Evolutionary conservation across 768 basidiomycete genomes (phyloP).

Genomic region (Auricularia heimuer): DNA sequence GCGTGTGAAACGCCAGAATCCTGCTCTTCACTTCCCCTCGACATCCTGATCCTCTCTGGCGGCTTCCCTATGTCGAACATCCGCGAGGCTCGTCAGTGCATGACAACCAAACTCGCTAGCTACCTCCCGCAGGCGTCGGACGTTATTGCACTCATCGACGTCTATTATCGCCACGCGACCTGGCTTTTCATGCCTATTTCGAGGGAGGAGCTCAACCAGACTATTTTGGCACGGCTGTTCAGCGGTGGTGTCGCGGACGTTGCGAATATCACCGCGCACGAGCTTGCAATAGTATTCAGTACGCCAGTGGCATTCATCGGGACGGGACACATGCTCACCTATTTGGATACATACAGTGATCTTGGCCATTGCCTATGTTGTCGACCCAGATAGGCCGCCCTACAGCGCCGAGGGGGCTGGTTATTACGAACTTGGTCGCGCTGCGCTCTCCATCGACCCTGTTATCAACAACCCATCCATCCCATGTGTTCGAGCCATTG

Average conservation of each 20-base stretch:
- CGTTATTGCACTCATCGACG: neutral
- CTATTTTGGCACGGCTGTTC: slow-evolving; percentile 33
- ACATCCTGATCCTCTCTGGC: neutral
- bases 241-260: neutral
- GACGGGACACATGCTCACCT: too few relatives aligned
- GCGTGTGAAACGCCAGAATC: neutral
- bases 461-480: neutral
- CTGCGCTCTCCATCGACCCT: neutral
- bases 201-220: neutral
- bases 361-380: slow-evolving; percentile 6
- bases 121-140: slow-evolving; percentile 4
- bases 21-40: neutral
- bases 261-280: neutral
- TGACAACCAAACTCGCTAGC: slow-evolving; percentile 18
- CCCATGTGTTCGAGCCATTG: neutral
- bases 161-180: neutral
- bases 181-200: neutral
- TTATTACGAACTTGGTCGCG: neutral
- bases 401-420: neutral
- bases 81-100: slow-evolving; percentile 15
- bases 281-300: slow-evolving; percentile 50
- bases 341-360: slow-evolving; percentile 25
- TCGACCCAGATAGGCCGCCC: neutral
- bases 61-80: neutral
- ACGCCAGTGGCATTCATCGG: neutral